Base-by-base conservation (phyloP, 2,329 filamentous ascomycete species). In the Ciborinia camelliae region DNA sequence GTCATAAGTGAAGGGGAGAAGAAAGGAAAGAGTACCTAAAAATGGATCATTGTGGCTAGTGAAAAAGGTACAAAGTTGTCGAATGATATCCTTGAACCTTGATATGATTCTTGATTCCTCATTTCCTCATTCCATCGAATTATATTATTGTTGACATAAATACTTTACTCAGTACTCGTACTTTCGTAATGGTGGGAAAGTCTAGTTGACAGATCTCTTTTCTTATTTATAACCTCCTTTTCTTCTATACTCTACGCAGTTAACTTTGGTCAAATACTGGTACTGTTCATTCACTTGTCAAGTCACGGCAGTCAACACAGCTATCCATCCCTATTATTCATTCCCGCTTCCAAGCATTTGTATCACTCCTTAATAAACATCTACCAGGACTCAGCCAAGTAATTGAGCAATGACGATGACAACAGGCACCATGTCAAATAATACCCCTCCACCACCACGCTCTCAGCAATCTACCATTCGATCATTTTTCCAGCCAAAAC, bases 401-500 rank as follows among this genome's bases (percentile, higher is more conserved):
- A n/a, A 3, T 45, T 5, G 26, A 57, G 14, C 50, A 48, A 50
- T 63, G 61, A 37, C 30, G 10, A 37, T 23, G 10, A 53, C 47
- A 39, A 4, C 50, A 63, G 32, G 43, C 32, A 35, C 14, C 37
- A 47, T 41, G 55, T 45, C 62, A 55, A 59, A 58, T 23, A 64
- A 41, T 28, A 52, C 62, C 53, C 54, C 62, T 64, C 62, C 45
- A 35, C 53, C 54, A 35, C 62, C 66, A 67, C 67, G 37, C 48
- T 55, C 26, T 63, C 64, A 72, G 30, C 83, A 87, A 72, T 76
- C 81, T 47, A 87, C 85, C 53, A 88, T 89, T 71, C 83, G 82
- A 62, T 86, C 84, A 62, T 89, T 88, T 77, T 88, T 89, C 75
- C 79, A 80, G 67, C 80, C 81, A 55, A 77, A 76, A 69, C 73